Conservation (phyloP, 768 basidiomycete species). For the Termitomyces sp. region DNA sequence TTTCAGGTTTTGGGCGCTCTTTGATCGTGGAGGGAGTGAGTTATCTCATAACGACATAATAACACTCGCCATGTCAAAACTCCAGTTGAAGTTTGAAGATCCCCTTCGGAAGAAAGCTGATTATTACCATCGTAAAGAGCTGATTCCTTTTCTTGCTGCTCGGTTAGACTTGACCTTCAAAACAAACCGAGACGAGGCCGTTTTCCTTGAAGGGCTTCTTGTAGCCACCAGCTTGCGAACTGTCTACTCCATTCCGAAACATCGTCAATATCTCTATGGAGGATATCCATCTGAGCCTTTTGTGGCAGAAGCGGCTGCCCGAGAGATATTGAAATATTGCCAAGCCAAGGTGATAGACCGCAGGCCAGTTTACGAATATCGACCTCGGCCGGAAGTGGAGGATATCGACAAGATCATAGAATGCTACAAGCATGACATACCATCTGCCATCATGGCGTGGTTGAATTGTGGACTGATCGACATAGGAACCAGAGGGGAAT, state of each 20-base stretch:
- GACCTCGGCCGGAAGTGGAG: too few relatives aligned
- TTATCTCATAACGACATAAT: too few relatives aligned
- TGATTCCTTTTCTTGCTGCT: background rate
- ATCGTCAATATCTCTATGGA: background rate
- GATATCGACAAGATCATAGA: background rate
- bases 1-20: too few relatives aligned
- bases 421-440: background rate
- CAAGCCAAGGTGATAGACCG: too few relatives aligned
- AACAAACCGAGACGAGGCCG: slow-evolving; percentile 1
- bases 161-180: background rate
- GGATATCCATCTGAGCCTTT: slow-evolving; percentile 3
- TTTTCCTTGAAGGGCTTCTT: background rate
- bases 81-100: too few relatives aligned
- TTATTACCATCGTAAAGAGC: too few relatives aligned
- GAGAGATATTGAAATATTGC: background rate
- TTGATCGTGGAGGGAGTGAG: too few relatives aligned
- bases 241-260: background rate
- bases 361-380: too few relatives aligned
- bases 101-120: too few relatives aligned
- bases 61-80: too few relatives aligned
- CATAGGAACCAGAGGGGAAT: background rate
- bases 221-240: slow-evolving; percentile 1
- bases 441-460: background rate
- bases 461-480: background rate
- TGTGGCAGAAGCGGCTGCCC: background rate